phyloP scores from a whole-genome alignment of 768 basidiomycete species.

The Pleurotus giganteus region DNA sequence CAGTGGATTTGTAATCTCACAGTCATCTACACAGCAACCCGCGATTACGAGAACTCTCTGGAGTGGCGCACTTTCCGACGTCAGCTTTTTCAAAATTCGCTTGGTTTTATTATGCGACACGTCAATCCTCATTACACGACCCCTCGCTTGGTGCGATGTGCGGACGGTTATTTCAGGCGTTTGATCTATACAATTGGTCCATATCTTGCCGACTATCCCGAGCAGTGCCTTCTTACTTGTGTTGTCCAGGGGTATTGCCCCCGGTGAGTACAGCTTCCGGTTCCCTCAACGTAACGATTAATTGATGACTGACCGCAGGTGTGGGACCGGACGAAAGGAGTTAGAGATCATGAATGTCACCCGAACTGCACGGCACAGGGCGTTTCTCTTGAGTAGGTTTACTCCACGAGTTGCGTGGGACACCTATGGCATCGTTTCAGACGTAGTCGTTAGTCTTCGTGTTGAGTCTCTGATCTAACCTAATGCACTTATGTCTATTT shows the following conservation, averaged over 20 bases:
- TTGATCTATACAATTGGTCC: constrained; percentile 24
- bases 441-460: constrained; percentile 28
- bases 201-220: constrained; percentile 27
- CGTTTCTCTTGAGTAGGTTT: constrained; percentile 21
- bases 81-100: constrained; percentile 22
- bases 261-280: constrained; percentile 17
- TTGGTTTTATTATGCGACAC: constrained; percentile 15
- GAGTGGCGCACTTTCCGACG: constrained; percentile 19
- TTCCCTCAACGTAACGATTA: too few species aligned
- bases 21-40: constrained; percentile 11
- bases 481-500: neutral
- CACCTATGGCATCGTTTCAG: constrained; percentile 28
- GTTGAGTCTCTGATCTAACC: neutral
- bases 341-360: too few species aligned
- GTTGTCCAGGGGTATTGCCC: constrained; percentile 27
- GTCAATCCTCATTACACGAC: constrained; percentile 22
- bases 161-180: constrained; percentile 24
- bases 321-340: too few species aligned
- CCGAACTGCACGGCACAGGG: constrained; percentile 11
- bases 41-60: constrained; percentile 14
- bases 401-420: constrained; percentile 29
- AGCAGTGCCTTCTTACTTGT: constrained; percentile 21
- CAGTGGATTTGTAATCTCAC: neutral
- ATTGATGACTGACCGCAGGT: too few species aligned
- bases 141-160: constrained; percentile 21